A percentile compares a stretch with the other conserved stretches of the same genome.
Evolutionary conservation across 164 flowering plant species (phyloP).

Genomic region (Tetracentron sinense): DNA sequence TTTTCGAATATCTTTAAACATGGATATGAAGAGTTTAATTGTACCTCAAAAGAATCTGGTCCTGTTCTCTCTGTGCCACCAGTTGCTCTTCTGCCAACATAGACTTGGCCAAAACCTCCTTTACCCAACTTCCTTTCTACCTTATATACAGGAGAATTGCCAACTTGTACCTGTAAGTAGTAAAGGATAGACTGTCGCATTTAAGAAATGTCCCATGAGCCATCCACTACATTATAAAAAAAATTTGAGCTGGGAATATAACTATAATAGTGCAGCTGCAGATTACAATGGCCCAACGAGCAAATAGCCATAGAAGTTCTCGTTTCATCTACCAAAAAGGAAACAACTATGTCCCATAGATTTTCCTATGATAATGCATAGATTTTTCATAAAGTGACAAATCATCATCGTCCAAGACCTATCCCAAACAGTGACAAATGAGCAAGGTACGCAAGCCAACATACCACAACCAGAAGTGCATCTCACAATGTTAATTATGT

Average conservation of each 20-base stretch:
- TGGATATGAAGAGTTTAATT: neutral
- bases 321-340: neutral
- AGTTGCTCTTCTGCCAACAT: slow-evolving; percentile 65
- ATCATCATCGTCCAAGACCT: too few species aligned
- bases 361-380: neutral
- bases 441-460: neutral
- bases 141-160: slow-evolving; percentile 74
- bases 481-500: neutral
- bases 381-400: neutral
- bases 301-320: neutral
- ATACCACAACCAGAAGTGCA: neutral
- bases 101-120: slow-evolving; percentile 98
- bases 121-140: slow-evolving; percentile 82
- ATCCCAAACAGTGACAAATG: too few species aligned
- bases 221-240: neutral
- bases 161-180: slow-evolving; percentile 72
- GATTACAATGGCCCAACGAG: neutral
- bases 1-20: neutral
- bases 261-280: neutral
- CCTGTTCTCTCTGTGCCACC: slow-evolving; percentile 81
- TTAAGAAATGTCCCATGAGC: neutral
- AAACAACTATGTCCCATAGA: too few species aligned
- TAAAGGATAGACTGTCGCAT: slow-evolving; percentile 6
- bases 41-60: slow-evolving; percentile 81
- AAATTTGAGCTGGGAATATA: neutral